These are phyloP conservation scores for Nigrospora osmanthi DNA, from an alignment of 2,329 filamentous ascomycete species.

Conservation along the genomic window DNA sequence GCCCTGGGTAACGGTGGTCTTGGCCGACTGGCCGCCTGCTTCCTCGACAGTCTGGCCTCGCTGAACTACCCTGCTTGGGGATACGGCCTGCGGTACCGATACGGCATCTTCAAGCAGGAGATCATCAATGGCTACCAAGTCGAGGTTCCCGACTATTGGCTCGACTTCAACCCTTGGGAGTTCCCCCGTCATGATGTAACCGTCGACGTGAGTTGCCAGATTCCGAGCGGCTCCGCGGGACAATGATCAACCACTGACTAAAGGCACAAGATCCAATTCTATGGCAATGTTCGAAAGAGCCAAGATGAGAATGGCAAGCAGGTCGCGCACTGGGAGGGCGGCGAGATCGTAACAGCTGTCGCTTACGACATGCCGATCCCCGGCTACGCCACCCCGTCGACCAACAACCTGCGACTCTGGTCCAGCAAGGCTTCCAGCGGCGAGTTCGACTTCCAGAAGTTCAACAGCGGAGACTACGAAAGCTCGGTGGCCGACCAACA, in stretches of 20 bases:
- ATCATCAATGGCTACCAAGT: slow-evolving; percentile 98
- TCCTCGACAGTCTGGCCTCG: slow-evolving; percentile 91
- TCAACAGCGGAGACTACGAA: slow-evolving; percentile 97
- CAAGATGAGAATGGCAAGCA: slow-evolving; percentile 70
- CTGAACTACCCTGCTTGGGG: slow-evolving; percentile 97
- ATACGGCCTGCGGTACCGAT: slow-evolving; percentile 90
- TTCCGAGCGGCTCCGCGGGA: neutral
- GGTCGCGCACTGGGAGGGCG: slow-evolving; percentile 76
- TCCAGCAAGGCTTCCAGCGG: slow-evolving; percentile 95
- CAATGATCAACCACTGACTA: slow-evolving; percentile 1
- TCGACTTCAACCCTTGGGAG: slow-evolving; percentile 99
- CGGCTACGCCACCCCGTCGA: slow-evolving; percentile 80
- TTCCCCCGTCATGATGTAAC: slow-evolving; percentile 93
- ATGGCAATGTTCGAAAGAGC: slow-evolving; percentile 72
- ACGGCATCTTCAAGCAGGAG: slow-evolving; percentile 99
- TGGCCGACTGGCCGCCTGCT: slow-evolving; percentile 89
- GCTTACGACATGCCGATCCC: slow-evolving; percentile 92
- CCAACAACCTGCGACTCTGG: slow-evolving; percentile 96
- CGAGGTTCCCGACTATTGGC: slow-evolving; percentile 97
- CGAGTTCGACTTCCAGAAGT: slow-evolving; percentile 99
- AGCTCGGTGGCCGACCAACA: slow-evolving; percentile 97
- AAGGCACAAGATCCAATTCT: slow-evolving; percentile 71
- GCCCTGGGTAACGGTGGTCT: slow-evolving; percentile 94
- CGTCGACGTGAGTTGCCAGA: slow-evolving; percentile 58
- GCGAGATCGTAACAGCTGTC: slow-evolving; percentile 84